phyloP scores from a whole-genome alignment of 2,329 filamentous ascomycete genomes.

The Neofusicoccum kwambonambiense region DNA sequence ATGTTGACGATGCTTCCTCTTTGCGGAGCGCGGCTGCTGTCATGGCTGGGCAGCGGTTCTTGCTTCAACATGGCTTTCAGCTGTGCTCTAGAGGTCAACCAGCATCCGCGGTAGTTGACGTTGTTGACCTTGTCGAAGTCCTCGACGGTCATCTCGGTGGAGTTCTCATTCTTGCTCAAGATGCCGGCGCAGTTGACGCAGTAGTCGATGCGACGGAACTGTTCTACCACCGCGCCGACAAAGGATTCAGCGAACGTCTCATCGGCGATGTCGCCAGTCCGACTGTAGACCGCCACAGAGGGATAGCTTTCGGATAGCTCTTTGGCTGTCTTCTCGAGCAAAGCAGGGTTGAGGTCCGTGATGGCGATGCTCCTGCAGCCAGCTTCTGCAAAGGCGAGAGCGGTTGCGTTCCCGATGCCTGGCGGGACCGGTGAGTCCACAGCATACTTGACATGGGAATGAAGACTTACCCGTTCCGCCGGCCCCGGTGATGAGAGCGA shows the following conservation, averaged over 20 bases:
- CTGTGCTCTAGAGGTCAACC: constrained; percentile 56
- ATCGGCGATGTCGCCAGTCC: constrained; percentile 50
- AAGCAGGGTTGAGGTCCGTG: constrained; percentile 50
- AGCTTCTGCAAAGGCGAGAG: constrained; percentile 49
- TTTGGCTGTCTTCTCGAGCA: constrained; percentile 40
- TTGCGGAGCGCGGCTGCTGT: constrained; percentile 39
- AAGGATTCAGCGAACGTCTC: constrained; percentile 46
- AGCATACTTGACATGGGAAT: not conserved
- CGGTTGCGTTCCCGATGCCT: constrained; percentile 59
- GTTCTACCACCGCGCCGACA: constrained; percentile 29
- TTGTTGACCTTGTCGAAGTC: constrained; percentile 55
- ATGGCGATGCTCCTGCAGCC: constrained; percentile 55
- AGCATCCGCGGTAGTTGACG: constrained; percentile 59
- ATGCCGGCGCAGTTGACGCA: constrained; percentile 57
- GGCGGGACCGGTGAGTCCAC: constrained; percentile 5
- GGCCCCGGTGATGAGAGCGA: constrained; percentile 35
- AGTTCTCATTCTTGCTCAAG: constrained; percentile 43
- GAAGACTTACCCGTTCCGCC: constrained; percentile 31
- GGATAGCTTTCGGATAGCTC: constrained; percentile 37
- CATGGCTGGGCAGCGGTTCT: constrained; percentile 49
- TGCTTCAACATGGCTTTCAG: constrained; percentile 52
- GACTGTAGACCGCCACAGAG: constrained; percentile 31
- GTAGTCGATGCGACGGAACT: constrained; percentile 55
- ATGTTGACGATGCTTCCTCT: constrained; percentile 56
- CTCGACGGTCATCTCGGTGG: constrained; percentile 47